Conservation (phyloP, 495 filamentous ascomycete genomes). For the Rhypophila decipiens region DNA sequence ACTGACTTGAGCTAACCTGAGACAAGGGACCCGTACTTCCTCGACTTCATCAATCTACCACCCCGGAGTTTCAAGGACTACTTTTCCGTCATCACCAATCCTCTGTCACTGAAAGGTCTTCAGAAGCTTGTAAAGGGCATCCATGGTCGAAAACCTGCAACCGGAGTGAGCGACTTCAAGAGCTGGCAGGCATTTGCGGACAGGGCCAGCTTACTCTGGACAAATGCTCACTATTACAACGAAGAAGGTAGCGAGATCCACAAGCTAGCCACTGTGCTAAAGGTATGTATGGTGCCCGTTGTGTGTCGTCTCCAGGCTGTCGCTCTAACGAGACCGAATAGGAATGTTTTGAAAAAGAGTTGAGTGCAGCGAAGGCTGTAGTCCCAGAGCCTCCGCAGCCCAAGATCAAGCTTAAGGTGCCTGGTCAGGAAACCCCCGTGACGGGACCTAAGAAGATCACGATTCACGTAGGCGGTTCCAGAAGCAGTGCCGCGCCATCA, state of each 20-base stretch:
- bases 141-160: constrained; percentile 55
- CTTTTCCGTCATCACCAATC: constrained; percentile 66
- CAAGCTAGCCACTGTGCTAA: constrained; percentile 61
- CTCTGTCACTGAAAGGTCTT: constrained; percentile 62
- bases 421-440: constrained; percentile 27
- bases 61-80: constrained; percentile 62
- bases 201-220: constrained; percentile 71
- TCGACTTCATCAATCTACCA: constrained; percentile 62
- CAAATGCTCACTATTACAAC: constrained; percentile 81
- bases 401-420: constrained; percentile 72
- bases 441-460: constrained; percentile 45
- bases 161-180: constrained; percentile 64
- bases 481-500: constrained; percentile 44
- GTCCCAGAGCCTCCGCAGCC: constrained; percentile 60
- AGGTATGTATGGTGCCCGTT: constrained; percentile 46
- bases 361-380: constrained; percentile 61
- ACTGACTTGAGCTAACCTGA: constrained; percentile 18
- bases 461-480: constrained; percentile 46
- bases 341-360: constrained; percentile 56
- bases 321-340: constrained; percentile 18
- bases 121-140: constrained; percentile 66
- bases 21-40: constrained; percentile 48
- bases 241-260: constrained; percentile 80
- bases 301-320: background rate
- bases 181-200: constrained; percentile 76